Evolutionary conservation across 345 rosid species (phyloP), one percentile per base, ranked within the genome.

Genomic region (Cardamine chenopodiifolia): DNA sequence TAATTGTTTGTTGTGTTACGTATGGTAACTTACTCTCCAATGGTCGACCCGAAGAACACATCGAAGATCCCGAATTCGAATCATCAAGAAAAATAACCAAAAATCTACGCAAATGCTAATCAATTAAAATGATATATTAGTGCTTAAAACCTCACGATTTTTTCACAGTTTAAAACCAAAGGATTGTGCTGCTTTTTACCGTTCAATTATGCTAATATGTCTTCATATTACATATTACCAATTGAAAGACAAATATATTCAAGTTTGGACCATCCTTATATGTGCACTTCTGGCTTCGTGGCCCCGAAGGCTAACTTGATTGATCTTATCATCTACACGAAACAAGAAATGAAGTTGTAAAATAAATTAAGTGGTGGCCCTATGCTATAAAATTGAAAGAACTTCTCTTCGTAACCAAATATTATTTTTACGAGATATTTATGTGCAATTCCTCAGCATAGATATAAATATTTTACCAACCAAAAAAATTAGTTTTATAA

Each of bases 301-400:
- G 78, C 66, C 72, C 67, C 44, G 12, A 74, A 2, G 60, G 17
- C 72, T 66, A 56, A 19, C 61, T 48, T 48, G 67, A 66, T 57
- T 18, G 72, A 66, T 68, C 68, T 59, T 58, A 75, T 67, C 73
- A 66, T 67, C 62, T 49, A 23, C 55, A 68, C 62, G 56, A 50
- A 60, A 49, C 45, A 50, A 49, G 45, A 60, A 20, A 39, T 37
- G 54, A 15, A 28, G 66, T 49, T 67, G 15, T 44, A n/a, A 67
- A 49, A 58, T 6, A 26, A 50, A 39, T 50, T 15, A 60, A 67
- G 35, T 68, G 73, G 78, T 66, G 78, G 62, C 56, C 62, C 79
- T 49, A 59, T 49, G 25, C 61, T 74, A 48, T 29, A 60, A 40
- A 28, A 60, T 68, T 26, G 47, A 40, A 60, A 31, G 20, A 68